phyloP scores from a whole-genome alignment of 169 alveolate genomes.

The Cystoisospora suis region DNA sequence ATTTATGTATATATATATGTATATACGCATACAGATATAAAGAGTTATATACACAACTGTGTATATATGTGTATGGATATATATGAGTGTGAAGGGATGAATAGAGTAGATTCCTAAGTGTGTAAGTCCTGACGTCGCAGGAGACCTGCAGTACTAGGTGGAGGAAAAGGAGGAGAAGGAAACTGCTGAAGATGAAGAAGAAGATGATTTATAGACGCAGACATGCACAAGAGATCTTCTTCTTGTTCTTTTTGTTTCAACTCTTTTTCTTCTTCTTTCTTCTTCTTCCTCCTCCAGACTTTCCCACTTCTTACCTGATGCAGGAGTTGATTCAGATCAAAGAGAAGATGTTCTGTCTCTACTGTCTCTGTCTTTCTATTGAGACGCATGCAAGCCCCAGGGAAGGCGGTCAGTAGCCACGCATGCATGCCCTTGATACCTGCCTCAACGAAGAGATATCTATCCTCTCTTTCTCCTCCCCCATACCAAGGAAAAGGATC shows the following conservation, averaged over 20 bases:
- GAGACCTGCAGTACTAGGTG: too few species aligned
- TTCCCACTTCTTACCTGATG: conserved; percentile 66
- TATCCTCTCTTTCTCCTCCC: neutral
- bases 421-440: conserved; percentile 76
- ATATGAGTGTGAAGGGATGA: too few species aligned
- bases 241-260: neutral
- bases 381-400: conserved; percentile 66
- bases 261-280: neutral
- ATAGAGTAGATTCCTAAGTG: too few species aligned
- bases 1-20: too few species aligned
- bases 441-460: conserved; percentile 19
- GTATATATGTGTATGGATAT: too few species aligned
- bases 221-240: too few species aligned
- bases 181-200: neutral
- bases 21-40: too few species aligned
- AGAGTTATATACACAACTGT: too few species aligned
- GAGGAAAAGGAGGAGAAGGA: neutral
- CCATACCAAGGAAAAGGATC: too few species aligned
- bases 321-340: conserved; percentile 73
- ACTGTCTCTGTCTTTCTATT: conserved; percentile 40
- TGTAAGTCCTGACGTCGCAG: too few species aligned
- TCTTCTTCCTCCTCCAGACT: neutral
- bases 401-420: conserved; percentile 69
- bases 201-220: too few species aligned
- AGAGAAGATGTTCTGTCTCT: conserved; percentile 64